phyloP scores from a whole-genome alignment of 345 rosid species.

The Eucalyptus cloeziana region DNA sequence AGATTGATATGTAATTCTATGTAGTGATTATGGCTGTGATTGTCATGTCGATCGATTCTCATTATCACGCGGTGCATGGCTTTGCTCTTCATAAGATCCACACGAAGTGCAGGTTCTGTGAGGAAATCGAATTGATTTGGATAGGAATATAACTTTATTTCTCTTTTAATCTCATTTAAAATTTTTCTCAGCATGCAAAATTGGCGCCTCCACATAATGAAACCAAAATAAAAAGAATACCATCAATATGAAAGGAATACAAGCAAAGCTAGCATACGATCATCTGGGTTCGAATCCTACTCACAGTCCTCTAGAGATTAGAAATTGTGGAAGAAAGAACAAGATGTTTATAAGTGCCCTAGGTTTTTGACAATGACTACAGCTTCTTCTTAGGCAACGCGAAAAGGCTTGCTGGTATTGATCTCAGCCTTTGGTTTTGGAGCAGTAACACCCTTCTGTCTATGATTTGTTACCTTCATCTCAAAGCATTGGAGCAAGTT shows the following conservation, averaged over 20 bases:
- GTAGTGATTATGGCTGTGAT: not conserved
- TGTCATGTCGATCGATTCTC: not conserved
- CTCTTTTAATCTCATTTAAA: not conserved
- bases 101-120: not conserved
- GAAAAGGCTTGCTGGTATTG: not conserved
- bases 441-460: not conserved
- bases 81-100: not conserved
- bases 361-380: not conserved
- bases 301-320: not conserved
- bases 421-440: not conserved
- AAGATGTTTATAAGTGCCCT: not conserved
- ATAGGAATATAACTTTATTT: not conserved
- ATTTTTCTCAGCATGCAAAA: not conserved
- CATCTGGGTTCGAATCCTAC: not conserved
- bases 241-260: not conserved
- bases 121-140: not conserved
- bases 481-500: not conserved
- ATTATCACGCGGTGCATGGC: not conserved
- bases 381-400: not conserved
- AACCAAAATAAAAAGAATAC: not conserved
- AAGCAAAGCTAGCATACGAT: not conserved
- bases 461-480: not conserved
- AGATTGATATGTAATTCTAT: not conserved
- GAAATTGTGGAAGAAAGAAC: not conserved
- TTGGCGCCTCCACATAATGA: not conserved